Evolutionary conservation across 208 protist species (phyloP), one percentile per base, ranked within the genome.

Genomic region (Trichomonas vaginalis): DNA sequence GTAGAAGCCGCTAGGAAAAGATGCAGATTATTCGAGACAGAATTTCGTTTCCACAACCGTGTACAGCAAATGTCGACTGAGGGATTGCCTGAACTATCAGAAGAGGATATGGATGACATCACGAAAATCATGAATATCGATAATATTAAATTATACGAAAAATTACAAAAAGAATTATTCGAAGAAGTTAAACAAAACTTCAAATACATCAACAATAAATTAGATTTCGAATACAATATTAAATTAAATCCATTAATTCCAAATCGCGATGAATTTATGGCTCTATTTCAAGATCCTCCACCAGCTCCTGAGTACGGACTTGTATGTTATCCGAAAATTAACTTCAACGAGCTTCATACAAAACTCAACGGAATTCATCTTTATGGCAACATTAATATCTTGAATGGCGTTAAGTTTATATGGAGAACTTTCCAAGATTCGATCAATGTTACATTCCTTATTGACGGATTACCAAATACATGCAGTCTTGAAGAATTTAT

Each of bases 201-300:
- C 32, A 35, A 51, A 51, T n/a, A 51, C 42, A 92, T 40, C 15
- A 92, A 92, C 32, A 92, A 92, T 39, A 48, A 51, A 51, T 32
- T 92, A 2, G 45, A 92, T 35, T 92, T 42, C 45, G 37, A 92
- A 92, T 92, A 42, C 14, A 45, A 92, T 39, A 51, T 92, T 14
- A 51, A 51, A 51, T 40, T 42, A 35, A 92, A 92, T 92, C 86
- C 86, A 51, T 92, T 92, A 51, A 92, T 92, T 56, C 86, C 86
- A 51, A 51, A 92, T 92, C 40, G 86, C 42, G 86, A 92, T 48
- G 40, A 48, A 51, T 92, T 92, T 51, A 40, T 92, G 45, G 23
- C 48, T 51, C 39, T 92, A 48, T 56, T 92, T 51, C 23, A 48
- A 56, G 45, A 92, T 17, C 86, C 86, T 1, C 45, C 40, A 39